Percentiles rank a stretch among this genome's conserved stretches.
Evolutionary conservation across 1,284 basidiomycete genomes (phyloP).

Genomic region (Pterulicium gracile): DNA sequence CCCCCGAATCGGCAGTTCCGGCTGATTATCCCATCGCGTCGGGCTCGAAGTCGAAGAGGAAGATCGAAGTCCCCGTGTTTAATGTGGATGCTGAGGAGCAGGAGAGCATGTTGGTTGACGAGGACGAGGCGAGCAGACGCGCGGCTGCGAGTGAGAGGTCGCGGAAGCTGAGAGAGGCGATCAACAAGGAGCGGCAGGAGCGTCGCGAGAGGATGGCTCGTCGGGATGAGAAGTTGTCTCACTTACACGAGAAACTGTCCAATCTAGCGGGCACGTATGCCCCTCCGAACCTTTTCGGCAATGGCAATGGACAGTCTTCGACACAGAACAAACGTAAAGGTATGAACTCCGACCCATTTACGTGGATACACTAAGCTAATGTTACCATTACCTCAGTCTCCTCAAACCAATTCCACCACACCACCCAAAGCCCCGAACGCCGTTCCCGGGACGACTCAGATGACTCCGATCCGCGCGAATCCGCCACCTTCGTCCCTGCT

Average conservation of each 20-base stretch:
- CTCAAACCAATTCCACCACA: slow-evolving; percentile 21
- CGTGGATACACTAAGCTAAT: too few relatives aligned
- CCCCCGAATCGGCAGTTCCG: slow-evolving; percentile 14
- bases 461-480: slow-evolving; percentile 19
- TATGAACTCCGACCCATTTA: slow-evolving; percentile 14
- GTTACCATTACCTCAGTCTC: slow-evolving; percentile 15
- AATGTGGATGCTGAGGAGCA: slow-evolving; percentile 42
- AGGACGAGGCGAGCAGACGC: slow-evolving; percentile 11
- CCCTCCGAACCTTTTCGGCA: slow-evolving; percentile 5
- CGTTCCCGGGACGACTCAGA: slow-evolving; percentile 15
- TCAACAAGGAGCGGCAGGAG: slow-evolving; percentile 21
- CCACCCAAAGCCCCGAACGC: slow-evolving; percentile 19
- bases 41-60: slow-evolving; percentile 9
- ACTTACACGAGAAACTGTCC: slow-evolving; percentile 14
- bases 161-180: slow-evolving; percentile 18
- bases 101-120: slow-evolving; percentile 46
- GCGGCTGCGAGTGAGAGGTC: slow-evolving; percentile 12
- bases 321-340: slow-evolving; percentile 35
- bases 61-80: slow-evolving; percentile 7
- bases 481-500: slow-evolving; percentile 19
- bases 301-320: slow-evolving; percentile 17
- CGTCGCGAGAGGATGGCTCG: slow-evolving; percentile 24
- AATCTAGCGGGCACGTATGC: background rate
- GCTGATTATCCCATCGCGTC: slow-evolving; percentile 19
- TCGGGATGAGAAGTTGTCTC: slow-evolving; percentile 17